These are phyloP conservation scores for Mycena indigotica DNA, from an alignment of 768 basidiomycete genomes.

Conservation along the genomic window DNA sequence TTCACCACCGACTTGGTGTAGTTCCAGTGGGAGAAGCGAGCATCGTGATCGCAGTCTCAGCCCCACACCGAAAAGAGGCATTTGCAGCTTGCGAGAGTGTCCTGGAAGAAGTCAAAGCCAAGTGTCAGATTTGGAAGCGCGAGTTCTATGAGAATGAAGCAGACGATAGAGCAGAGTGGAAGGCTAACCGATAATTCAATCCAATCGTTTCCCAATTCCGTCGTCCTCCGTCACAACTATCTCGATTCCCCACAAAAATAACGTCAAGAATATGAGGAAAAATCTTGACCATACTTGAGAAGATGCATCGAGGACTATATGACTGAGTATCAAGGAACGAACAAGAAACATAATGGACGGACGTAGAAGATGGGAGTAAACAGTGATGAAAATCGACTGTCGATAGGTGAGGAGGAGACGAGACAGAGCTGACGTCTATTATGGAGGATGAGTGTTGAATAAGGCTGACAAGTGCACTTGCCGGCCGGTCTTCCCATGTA, in stretches of 20 bases:
- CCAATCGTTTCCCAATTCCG: slow-evolving; percentile 68
- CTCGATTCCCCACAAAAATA: slow-evolving; percentile 82
- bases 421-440: slow-evolving; percentile 75
- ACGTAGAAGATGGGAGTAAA: slow-evolving; percentile 86
- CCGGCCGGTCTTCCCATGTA: slow-evolving; percentile 76
- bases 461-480: slow-evolving; percentile 36
- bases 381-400: slow-evolving; percentile 82
- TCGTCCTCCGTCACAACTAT: slow-evolving; percentile 74
- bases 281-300: slow-evolving; percentile 95
- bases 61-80: slow-evolving; percentile 81
- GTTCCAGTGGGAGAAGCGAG: slow-evolving; percentile 81
- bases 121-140: slow-evolving; percentile 89
- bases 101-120: slow-evolving; percentile 82
- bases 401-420: slow-evolving; percentile 78
- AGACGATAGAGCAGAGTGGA: slow-evolving; percentile 70
- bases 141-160: slow-evolving; percentile 79
- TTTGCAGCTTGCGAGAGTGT: slow-evolving; percentile 80
- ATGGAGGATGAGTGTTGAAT: not conserved
- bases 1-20: slow-evolving; percentile 77
- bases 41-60: slow-evolving; percentile 83
- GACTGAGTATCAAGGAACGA: slow-evolving; percentile 1
- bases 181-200: slow-evolving; percentile 61
- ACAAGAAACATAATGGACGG: slow-evolving; percentile 13
- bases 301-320: slow-evolving; percentile 77
- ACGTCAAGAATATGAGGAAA: slow-evolving; percentile 87